A percentile compares a stretch with the other conserved stretches of the same genome.
Conservation (phyloP, 306 rosid species). For the Dryas alaskensis region DNA sequence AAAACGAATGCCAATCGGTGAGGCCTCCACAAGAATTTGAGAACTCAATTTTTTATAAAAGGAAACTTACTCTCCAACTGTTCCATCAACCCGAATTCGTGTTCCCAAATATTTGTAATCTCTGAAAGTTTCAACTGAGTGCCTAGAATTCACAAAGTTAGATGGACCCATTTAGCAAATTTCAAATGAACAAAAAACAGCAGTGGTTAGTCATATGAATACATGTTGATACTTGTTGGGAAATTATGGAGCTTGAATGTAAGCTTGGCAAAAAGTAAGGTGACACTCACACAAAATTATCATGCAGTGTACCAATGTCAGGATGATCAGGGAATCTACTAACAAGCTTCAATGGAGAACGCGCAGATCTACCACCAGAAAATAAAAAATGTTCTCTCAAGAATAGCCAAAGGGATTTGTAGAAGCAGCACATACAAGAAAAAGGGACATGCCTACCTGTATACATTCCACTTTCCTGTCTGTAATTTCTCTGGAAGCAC, state of each 20-base stretch:
- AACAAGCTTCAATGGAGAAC: constrained; percentile 78
- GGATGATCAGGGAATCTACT: constrained; percentile 78
- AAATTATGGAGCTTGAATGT: constrained; percentile 1
- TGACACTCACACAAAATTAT: constrained; percentile 84
- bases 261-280: constrained; percentile 13
- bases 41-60: background rate
- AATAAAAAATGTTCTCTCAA: constrained; percentile 5
- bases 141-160: constrained; percentile 56
- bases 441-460: constrained; percentile 50
- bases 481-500: constrained; percentile 94
- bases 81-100: constrained; percentile 85
- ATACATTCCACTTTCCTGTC: constrained; percentile 94
- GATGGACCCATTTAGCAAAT: constrained; percentile 31
- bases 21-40: constrained; percentile 23
- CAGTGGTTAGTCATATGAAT: background rate
- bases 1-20: constrained; percentile 24
- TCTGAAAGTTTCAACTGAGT: constrained; percentile 66
- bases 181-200: constrained; percentile 11
- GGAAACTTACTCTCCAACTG: constrained; percentile 86
- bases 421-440: constrained; percentile 20
- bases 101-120: constrained; percentile 95
- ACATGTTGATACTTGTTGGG: background rate
- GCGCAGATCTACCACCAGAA: constrained; percentile 55
- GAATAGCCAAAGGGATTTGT: background rate
- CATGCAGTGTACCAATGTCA: constrained; percentile 82